phyloP scores from a whole-genome alignment of 768 basidiomycete species.

The Boletus rubroflammeus region DNA sequence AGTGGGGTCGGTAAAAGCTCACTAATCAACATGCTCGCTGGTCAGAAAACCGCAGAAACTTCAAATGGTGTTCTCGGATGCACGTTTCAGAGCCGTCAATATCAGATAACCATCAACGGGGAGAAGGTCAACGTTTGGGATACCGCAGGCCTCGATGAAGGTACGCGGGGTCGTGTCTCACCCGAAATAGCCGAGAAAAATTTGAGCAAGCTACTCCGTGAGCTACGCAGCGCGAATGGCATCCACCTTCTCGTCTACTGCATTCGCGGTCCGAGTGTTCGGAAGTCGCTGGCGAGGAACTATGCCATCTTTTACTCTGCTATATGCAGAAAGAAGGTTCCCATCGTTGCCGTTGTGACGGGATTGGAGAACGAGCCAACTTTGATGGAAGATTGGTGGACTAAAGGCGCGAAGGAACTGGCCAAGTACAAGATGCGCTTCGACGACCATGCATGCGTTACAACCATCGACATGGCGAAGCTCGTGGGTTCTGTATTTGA shows the following conservation, averaged over 20 bases:
- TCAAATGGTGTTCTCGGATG: slow-evolving; percentile 33
- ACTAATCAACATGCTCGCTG: slow-evolving; percentile 40
- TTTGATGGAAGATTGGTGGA: slow-evolving; percentile 40
- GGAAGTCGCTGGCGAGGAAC: slow-evolving; percentile 26
- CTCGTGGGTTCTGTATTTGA: slow-evolving; percentile 14
- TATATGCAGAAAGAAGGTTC: slow-evolving; percentile 30
- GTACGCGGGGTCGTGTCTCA: slow-evolving; percentile 23
- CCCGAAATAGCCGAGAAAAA: slow-evolving; percentile 26
- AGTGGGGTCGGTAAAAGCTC: slow-evolving; percentile 43
- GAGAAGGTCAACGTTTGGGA: slow-evolving; percentile 29
- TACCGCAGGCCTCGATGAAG: slow-evolving; percentile 32
- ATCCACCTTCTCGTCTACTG: slow-evolving; percentile 33
- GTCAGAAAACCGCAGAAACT: slow-evolving; percentile 25
- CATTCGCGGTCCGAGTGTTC: slow-evolving; percentile 29
- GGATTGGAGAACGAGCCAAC: slow-evolving; percentile 31
- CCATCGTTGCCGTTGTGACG: slow-evolving; percentile 32
- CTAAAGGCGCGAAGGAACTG: slow-evolving; percentile 30
- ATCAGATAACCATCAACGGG: slow-evolving; percentile 19
- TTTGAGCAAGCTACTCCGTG: slow-evolving; percentile 29
- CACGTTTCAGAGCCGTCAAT: slow-evolving; percentile 32
- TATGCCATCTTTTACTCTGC: slow-evolving; percentile 32
- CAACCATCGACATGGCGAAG: slow-evolving; percentile 27
- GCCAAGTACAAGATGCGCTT: slow-evolving; percentile 35
- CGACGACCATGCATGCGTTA: slow-evolving; percentile 41
- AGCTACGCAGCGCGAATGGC: slow-evolving; percentile 27